A percentile compares a stretch with the other conserved stretches of the same genome.
Evolutionary conservation across 768 basidiomycete genomes (phyloP).

Genomic region (Calocybe indica): DNA sequence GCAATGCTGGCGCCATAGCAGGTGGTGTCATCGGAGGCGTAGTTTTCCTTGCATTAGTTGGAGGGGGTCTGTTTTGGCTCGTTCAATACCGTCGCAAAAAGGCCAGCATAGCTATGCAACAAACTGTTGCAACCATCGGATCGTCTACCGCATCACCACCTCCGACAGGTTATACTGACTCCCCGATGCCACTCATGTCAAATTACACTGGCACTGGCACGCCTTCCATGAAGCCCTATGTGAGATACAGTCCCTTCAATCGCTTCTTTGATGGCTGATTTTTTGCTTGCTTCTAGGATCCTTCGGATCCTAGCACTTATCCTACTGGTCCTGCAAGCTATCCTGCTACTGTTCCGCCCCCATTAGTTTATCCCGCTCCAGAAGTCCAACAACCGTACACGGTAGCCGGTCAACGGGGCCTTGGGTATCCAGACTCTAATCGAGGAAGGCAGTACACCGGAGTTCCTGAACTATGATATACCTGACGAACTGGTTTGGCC

Average conservation of each 20-base stretch:
- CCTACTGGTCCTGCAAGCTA: slow-evolving; percentile 16
- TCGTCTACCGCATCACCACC: slow-evolving; percentile 10
- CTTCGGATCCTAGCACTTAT: slow-evolving; percentile 37
- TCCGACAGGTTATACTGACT: slow-evolving; percentile 16
- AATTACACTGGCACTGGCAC: slow-evolving; percentile 6
- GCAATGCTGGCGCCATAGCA: slow-evolving; percentile 46
- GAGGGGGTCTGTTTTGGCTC: slow-evolving; percentile 21
- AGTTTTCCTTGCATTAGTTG: slow-evolving; percentile 38
- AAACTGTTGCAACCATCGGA: slow-evolving; percentile 7
- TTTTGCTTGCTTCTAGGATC: slow-evolving; percentile 18
- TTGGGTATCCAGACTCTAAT: no score
- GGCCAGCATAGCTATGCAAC: slow-evolving; percentile 10
- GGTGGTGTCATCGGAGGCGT: slow-evolving; percentile 61
- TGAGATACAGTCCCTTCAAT: slow-evolving; percentile 16
- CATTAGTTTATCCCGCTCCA: slow-evolving; percentile 1
- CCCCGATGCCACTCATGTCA: slow-evolving; percentile 4
- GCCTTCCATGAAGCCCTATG: slow-evolving; percentile 30
- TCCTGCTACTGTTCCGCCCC: slow-evolving; percentile 6
- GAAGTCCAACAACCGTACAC: slow-evolving; percentile 6
- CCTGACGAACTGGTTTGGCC: no score
- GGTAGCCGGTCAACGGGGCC: not conserved
- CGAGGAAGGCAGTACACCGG: no score
- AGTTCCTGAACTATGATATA: no score
- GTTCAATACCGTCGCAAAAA: slow-evolving; percentile 18
- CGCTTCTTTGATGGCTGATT: slow-evolving; percentile 2